phyloP scores from a whole-genome alignment of 2,329 filamentous ascomycete species.

The Diatrype stigma region DNA sequence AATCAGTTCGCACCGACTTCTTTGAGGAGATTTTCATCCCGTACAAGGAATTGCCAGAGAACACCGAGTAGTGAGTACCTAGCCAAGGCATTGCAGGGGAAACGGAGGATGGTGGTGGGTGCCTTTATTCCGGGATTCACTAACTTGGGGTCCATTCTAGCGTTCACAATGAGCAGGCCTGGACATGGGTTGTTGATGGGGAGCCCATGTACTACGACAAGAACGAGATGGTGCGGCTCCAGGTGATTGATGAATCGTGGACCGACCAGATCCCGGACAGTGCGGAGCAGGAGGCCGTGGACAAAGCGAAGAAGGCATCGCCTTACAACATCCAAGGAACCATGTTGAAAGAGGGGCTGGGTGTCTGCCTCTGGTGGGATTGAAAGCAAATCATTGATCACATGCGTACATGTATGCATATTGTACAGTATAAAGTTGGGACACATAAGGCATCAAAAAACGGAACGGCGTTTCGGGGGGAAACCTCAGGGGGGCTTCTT shows the following conservation, averaged over 20 bases:
- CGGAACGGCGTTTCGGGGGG: constrained; percentile 10
- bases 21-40: constrained; percentile 89
- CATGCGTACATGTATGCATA: constrained; percentile 10
- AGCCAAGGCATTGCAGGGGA: not conserved
- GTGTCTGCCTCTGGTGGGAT: constrained; percentile 63
- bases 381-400: constrained; percentile 9
- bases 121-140: constrained; percentile 19
- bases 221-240: constrained; percentile 82
- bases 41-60: constrained; percentile 67
- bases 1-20: constrained; percentile 75
- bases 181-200: constrained; percentile 77
- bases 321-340: constrained; percentile 67
- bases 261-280: constrained; percentile 77
- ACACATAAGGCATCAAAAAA: not conserved
- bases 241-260: constrained; percentile 86
- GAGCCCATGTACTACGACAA: constrained; percentile 81
- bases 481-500: not conserved
- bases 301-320: constrained; percentile 53
- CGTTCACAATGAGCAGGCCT: constrained; percentile 71
- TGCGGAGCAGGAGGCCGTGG: constrained; percentile 53
- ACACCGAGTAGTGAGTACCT: constrained; percentile 67
- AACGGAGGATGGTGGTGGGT: constrained; percentile 1
- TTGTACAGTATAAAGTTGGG: constrained; percentile 3
- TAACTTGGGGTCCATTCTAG: constrained; percentile 38
- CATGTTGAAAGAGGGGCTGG: constrained; percentile 60